Evolutionary conservation across 371 early-diverging fungal species (phyloP), one percentile per base, ranked within the genome.

Genomic region (Fennellomyces sp.): DNA sequence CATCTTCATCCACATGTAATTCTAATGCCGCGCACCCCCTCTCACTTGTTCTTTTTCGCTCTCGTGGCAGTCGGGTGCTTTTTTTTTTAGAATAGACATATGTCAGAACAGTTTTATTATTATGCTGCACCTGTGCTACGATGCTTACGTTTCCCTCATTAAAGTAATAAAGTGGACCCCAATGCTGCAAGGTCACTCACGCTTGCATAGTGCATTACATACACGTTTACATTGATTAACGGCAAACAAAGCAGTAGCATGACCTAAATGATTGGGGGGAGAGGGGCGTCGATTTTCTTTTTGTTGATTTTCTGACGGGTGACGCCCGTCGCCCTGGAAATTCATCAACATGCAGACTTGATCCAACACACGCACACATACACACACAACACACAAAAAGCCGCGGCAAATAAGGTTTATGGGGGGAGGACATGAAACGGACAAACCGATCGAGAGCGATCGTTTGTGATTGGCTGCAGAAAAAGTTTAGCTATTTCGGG

Each of bases 401-500:
- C 45, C 45, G 45, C 45, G 45, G 45, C n/a, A 7, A 42, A 21
- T 42, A 42, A 42, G 45, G 45, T 42, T 42, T 21, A 42, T 33
- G 45, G 7, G 45, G 45, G 45, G 45, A 33, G 35, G 13, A 13
- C 35, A 33, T 33, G 35, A 33, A 33, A 33, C 7, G n/a, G 45
- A 42, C 11, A 42, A 42, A 42, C 7, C 21, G 21, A 42, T 19
- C 7, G 21, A 11, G 11, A 42, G 45, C 45, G 45, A 42, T 42
- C 45, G 45, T 21, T 42, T 42, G 3, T 7, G 45, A 42, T 42
- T 42, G 45, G 45, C 45, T 42, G 35, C 23, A 54, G 39, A 54
- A 54, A 33, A 52, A 38, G 39, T 6, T 54, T 54, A 54, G 35
- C 54, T 23, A 54, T 26, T 38, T 54, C 26, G 6, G 54, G 54